Base-by-base conservation (phyloP, 139 green algal genomes). In the Chlorella sp. region DNA sequence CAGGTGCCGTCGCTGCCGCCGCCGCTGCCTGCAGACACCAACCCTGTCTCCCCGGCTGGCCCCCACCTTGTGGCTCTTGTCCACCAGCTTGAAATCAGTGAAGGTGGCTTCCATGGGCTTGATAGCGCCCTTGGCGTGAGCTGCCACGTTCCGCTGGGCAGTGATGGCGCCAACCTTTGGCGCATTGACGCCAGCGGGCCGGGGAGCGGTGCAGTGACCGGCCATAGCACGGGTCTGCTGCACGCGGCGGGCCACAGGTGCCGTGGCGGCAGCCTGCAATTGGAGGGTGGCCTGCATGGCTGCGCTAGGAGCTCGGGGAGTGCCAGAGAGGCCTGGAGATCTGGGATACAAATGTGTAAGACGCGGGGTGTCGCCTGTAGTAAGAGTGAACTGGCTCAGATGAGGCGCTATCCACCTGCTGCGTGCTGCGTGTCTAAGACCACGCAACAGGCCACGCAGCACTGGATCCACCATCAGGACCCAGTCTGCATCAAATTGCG, bases 101-200 rank as follows among this genome's bases (percentile, higher is more conserved):
- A 88, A 88, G 32, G 84, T 88, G 66, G 84, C 64, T 68, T 88
- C 84, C 84, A 88, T 88, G 64, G 84, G 84, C 84, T 88, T 88
- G 84, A 88, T 88, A 18, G 84, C 84, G 68, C 84, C 84, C 84
- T 88, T 88, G 64, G 84, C 84, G 84, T 88, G 66, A 2, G 84
- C 84, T 68, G 84, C 84, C 28, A 88, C 84, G 42, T 66, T 88
- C 26, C 84, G 64, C 37, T 78, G 83, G 61, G 57, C 32, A 36
- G 53, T 79, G 37, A 79, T 39, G 84, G 37, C 37, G 39, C 68
- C 84, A 66, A 88, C 84, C 84, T 88, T 80, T 81, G 68, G 68
- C 39, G 84, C 84, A 40, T 40, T 48, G 37, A 88, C 68, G 64
- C 84, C 24, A 19, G 64, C 60, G 40, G 77, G 68, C 84, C 57